phyloP scores from a whole-genome alignment of 495 filamentous ascomycete species.

The Cercophora sp. region DNA sequence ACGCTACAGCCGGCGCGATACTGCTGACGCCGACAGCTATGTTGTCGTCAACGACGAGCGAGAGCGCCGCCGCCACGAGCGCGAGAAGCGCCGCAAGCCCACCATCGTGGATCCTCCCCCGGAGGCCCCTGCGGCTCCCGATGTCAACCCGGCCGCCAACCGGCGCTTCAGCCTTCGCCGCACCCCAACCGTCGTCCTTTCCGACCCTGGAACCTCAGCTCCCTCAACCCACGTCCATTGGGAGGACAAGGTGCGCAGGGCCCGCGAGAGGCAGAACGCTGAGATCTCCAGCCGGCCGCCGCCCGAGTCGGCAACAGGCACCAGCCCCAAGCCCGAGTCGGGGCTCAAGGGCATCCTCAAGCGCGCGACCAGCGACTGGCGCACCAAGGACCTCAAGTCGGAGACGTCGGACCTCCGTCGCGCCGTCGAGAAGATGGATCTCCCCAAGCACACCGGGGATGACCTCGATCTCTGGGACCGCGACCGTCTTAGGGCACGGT shows the following conservation, averaged over 20 bases:
- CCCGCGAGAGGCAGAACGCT: conserved; percentile 27
- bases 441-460: conserved; percentile 12
- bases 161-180: conserved; percentile 14
- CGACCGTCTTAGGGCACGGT: conserved; percentile 12
- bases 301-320: conserved; percentile 26
- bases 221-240: conserved; percentile 30
- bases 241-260: conserved; percentile 28
- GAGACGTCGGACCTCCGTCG: conserved; percentile 12
- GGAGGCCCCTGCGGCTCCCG: conserved; percentile 9
- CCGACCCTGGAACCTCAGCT: conserved; percentile 17
- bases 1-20: conserved; percentile 13
- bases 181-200: conserved; percentile 20
- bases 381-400: conserved; percentile 12
- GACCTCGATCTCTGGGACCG: conserved; percentile 3
- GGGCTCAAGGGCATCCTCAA: conserved; percentile 32
- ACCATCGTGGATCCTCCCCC: conserved; percentile 9
- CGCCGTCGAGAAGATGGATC: conserved; percentile 25
- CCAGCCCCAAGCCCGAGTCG: conserved; percentile 7
- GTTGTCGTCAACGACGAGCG: conserved; percentile 24
- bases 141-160: conserved; percentile 8
- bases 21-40: conserved; percentile 16
- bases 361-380: conserved; percentile 6
- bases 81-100: conserved; percentile 18
- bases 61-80: conserved; percentile 24
- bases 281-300: conserved; percentile 33